These are phyloP conservation scores for Blastobotrys capitulatus DNA, from an alignment of 1,139 yeast genomes.

Conservation along the genomic window DNA sequence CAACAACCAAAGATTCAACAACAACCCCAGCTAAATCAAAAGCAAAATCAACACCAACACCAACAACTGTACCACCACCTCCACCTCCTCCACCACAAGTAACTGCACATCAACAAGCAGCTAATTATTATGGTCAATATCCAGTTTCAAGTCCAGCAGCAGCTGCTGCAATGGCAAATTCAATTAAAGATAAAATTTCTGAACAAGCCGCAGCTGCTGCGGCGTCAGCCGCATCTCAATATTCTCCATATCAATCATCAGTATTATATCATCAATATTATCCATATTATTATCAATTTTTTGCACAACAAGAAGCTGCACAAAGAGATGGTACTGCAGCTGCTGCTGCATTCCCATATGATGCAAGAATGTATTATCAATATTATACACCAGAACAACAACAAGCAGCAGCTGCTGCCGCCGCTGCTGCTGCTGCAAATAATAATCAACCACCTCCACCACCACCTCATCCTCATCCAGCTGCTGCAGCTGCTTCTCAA, in stretches of 20 bases:
- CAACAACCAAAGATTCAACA: neutral
- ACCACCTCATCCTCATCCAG: no score
- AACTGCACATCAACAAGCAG: neutral
- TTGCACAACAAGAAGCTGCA: neutral
- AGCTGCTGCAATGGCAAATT: conserved; percentile 3
- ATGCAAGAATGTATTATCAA: neutral
- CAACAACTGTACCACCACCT: conserved; percentile 4
- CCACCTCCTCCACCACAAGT: conserved; percentile 8
- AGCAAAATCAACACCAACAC: neutral
- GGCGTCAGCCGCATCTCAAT: conserved; percentile 8
- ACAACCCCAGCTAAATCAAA: no score
- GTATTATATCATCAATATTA: conserved; percentile 6
- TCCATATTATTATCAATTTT: conserved; percentile 9
- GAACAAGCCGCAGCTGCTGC: conserved; percentile 12
- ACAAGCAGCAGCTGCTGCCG: neutral
- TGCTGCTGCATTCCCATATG: neutral
- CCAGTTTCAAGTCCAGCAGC: conserved; percentile 2
- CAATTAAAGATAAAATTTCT: neutral
- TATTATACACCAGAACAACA: neutral
- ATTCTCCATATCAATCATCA: conserved; percentile 2
- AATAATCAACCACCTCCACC: no score
- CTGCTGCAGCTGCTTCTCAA: neutral
- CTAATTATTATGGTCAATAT: conserved; percentile 1
- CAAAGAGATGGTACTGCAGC: neutral
- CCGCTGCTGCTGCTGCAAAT: no score